Evolutionary conservation across 495 filamentous ascomycete species (phyloP), one percentile per base, ranked within the genome.

Genomic region (Xylaria curta): DNA sequence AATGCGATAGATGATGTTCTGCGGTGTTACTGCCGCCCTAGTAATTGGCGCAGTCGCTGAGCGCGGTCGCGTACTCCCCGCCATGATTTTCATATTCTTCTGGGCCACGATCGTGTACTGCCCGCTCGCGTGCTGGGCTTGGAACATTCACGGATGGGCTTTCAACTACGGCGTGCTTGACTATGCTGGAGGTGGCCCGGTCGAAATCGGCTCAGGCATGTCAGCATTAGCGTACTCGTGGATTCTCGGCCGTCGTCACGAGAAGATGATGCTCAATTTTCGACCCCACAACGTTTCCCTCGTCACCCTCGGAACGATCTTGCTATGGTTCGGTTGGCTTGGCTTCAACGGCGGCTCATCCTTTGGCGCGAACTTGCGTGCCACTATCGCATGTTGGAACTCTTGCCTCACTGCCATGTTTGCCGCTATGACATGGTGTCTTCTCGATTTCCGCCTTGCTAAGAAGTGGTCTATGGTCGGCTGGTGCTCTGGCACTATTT

Each of bases 401-500:
- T 92, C 92, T 58, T 98, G 97, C 84, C 78, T 98, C 76, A 95
- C 94, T 31, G 95, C 94, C 70, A 92, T 92, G 79, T 97, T 97
- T 74, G 95, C 87, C 40, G 91, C 93, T 61, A 91, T 94, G 74
- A 91, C 94, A 49, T 99, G 96, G 96, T 92, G 93, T 75, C 79
- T 99, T 58, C 93, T 98, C 77, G 96, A 99, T 87, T 99, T 89
- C 89, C 90, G 96, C 59, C 86, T 99, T 60, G 96, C 96, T 38
- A 90, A 89, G 80, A 99, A 99, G 86, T 98, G 96, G 96, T 98
- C 95, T 0, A 97, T 98, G 91, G 96, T 99, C 78, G 96, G 96
- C 69, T 97, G 96, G 93, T 99, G 96, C 83, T 99, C 96, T 28
- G 96, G 96, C 63, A 90, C 91, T 73, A 97, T 97, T 78, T 96